Conservation (phyloP, 768 basidiomycete species). For the Termitomyces sp. region DNA sequence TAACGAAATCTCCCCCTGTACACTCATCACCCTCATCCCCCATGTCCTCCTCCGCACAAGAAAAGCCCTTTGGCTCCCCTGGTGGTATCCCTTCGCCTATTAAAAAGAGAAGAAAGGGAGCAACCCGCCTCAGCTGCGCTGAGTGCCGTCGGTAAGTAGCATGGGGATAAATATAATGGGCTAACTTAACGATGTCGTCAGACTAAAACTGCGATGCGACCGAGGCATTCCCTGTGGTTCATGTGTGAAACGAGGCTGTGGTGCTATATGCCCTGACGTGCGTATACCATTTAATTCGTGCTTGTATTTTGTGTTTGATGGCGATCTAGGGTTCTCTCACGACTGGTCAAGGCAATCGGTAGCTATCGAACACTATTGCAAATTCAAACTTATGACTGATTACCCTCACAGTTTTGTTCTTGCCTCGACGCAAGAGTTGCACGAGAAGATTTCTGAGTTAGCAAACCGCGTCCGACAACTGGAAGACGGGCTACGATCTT, state of each 20-base stretch:
- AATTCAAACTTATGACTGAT: constrained; percentile 1
- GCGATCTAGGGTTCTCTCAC: constrained; percentile 61
- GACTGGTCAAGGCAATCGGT: constrained; percentile 83
- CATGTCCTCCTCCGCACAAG: constrained; percentile 34
- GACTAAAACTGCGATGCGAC: constrained; percentile 73
- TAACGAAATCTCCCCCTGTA: constrained; percentile 14
- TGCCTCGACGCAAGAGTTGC: constrained; percentile 76
- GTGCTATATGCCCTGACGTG: constrained; percentile 81
- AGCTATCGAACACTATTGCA: constrained; percentile 10
- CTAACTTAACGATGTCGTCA: constrained; percentile 19
- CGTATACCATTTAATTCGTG: not conserved
- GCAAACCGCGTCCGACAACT: constrained; percentile 72
- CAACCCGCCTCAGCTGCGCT: constrained; percentile 74
- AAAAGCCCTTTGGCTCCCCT: constrained; percentile 22
- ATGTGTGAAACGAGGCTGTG: constrained; percentile 77
- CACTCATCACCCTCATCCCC: constrained; percentile 20
- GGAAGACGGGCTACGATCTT: constrained; percentile 63
- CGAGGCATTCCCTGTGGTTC: constrained; percentile 74
- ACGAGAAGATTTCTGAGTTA: constrained; percentile 77
- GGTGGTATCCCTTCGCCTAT: constrained; percentile 25
- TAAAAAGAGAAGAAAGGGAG: constrained; percentile 67
- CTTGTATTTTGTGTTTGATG: not conserved
- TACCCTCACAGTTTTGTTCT: constrained; percentile 60
- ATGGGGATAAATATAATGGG: constrained; percentile 1
- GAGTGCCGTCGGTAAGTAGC: constrained; percentile 67